These are phyloP conservation scores for Tirmania nivea DNA, from an alignment of 495 filamentous ascomycete species.

Conservation along the genomic window DNA sequence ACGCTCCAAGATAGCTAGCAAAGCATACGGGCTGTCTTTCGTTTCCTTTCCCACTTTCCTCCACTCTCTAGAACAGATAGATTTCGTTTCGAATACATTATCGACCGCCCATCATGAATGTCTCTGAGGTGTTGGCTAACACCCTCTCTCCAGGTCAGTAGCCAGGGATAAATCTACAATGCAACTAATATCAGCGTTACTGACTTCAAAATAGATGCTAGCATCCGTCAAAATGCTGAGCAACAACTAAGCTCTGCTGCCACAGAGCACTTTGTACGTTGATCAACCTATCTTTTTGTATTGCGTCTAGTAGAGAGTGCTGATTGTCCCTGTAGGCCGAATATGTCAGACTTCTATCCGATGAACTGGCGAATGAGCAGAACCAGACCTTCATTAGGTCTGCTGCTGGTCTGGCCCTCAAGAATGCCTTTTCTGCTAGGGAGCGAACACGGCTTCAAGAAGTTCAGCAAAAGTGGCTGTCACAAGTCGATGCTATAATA, in stretches of 20 bases:
- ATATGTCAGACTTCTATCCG: constrained; percentile 75
- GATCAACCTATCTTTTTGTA: constrained; percentile 13
- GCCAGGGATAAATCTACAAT: constrained; percentile 3
- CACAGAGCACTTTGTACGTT: constrained; percentile 80
- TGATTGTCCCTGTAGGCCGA: constrained; percentile 35
- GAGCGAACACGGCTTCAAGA: constrained; percentile 68
- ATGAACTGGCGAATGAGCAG: constrained; percentile 80
- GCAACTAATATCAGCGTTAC: constrained; percentile 12
- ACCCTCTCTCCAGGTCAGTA: constrained; percentile 70
- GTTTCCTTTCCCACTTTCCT: constrained; percentile 15
- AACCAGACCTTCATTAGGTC: constrained; percentile 63
- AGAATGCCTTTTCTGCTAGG: constrained; percentile 88
- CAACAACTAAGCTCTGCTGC: constrained; percentile 82
- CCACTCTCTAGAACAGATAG: not conserved
- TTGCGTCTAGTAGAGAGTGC: not conserved
- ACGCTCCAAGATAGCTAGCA: constrained; percentile 19
- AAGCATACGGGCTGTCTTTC: constrained; percentile 16
- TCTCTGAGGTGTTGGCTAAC: constrained; percentile 69
- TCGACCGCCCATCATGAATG: constrained; percentile 38
- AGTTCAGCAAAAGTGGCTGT: constrained; percentile 76
- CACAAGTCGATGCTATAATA: constrained; percentile 50
- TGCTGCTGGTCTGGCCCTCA: constrained; percentile 85
- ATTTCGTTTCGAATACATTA: not conserved
- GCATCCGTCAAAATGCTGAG: constrained; percentile 72
- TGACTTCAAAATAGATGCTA: constrained; percentile 42